Base-by-base conservation (phyloP, 495 filamentous ascomycete genomes). In the Penicillium bovifimosum region DNA sequence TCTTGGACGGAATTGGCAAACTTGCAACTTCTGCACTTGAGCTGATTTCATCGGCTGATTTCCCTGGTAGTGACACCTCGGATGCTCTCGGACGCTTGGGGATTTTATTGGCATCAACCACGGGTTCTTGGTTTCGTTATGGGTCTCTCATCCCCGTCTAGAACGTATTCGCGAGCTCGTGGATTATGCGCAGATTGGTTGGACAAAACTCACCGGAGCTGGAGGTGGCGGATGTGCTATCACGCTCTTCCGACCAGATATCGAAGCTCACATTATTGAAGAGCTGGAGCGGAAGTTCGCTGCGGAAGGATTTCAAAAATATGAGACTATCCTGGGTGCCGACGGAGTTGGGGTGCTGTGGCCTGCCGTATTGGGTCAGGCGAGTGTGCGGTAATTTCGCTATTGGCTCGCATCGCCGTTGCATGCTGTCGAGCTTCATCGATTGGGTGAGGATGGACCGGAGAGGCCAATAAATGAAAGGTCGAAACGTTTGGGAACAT, bases 191-290 rank as follows among this genome's bases (percentile, higher is more conserved):
- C 84, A 87, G 16, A 85, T 95, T 50, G 92, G 92, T 20, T 96
- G 90, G 90, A 93, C 92, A 5, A 98, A 98, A 64, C 79, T 98
- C 34, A 98, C 93, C 0, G 92, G 92, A 50, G 92, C 91, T 5
- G 92, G 92, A n/a, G 93, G 92, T 7, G 93, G 92, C 36, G 92
- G 92, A 1, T 96, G 93, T 67, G 90, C 90, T 2, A 96, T 98
- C 58, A 93, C 91, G 5, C 70, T 98, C 4, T 74, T 96, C 34
- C 87, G 84, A 53, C 87, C 90, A 0, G 76, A 79, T 35, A 67
- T 68, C 41, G 61, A 71, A 46, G 52, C 61, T 13, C 72, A 81
- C 36, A 79, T 69, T 48, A 55, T 89, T 42, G 61, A 75, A 20
- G 67, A 75, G 6, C 74, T 97, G 17, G 80, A 91, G 61, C 50